Evolutionary conservation across 2,329 filamentous ascomycete genomes (phyloP).

Genomic region (Zelopaecilomyces penicillatus): DNA sequence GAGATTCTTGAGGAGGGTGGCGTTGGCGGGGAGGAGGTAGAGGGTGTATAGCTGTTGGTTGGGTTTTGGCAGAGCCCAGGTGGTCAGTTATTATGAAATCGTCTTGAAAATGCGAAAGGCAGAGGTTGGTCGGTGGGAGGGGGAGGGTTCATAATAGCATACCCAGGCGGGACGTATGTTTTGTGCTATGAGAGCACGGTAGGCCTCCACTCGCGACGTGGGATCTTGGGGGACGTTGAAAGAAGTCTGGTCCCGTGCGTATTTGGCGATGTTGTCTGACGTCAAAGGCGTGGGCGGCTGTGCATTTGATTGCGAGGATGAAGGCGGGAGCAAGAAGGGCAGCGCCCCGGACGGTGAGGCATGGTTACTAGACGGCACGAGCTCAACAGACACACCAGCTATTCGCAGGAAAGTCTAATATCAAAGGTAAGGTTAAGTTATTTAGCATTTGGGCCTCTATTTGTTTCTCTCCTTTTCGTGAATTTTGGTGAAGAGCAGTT

Average conservation of each 20-base stretch:
- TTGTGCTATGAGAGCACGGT: constrained; percentile 67
- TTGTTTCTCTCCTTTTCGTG: neutral
- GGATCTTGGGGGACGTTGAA: constrained; percentile 37
- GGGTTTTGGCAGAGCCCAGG: neutral
- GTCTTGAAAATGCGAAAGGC: too few species aligned
- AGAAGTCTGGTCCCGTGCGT: constrained; percentile 44
- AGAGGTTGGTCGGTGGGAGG: neutral
- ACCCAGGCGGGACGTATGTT: constrained; percentile 82
- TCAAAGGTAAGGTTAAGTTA: neutral
- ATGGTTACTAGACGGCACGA: constrained; percentile 77
- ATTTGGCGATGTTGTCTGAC: constrained; percentile 56
- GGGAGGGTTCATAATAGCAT: constrained; percentile 16
- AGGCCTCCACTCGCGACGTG: constrained; percentile 59
- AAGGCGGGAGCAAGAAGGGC: constrained; percentile 68
- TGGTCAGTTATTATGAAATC: constrained; percentile 5
- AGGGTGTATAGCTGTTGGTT: constrained; percentile 59
- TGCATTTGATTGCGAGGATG: constrained; percentile 16
- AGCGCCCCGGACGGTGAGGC: constrained; percentile 83
- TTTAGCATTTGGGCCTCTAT: neutral
- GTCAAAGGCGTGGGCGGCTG: constrained; percentile 45
- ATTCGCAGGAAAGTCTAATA: constrained; percentile 74
- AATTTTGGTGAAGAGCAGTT: neutral
- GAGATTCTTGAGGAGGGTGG: constrained; percentile 56
- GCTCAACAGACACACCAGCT: constrained; percentile 56
- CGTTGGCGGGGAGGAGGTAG: constrained; percentile 66